Evolutionary conservation across 495 filamentous ascomycete genomes (phyloP).

Genomic region (Zalerion maritima): DNA sequence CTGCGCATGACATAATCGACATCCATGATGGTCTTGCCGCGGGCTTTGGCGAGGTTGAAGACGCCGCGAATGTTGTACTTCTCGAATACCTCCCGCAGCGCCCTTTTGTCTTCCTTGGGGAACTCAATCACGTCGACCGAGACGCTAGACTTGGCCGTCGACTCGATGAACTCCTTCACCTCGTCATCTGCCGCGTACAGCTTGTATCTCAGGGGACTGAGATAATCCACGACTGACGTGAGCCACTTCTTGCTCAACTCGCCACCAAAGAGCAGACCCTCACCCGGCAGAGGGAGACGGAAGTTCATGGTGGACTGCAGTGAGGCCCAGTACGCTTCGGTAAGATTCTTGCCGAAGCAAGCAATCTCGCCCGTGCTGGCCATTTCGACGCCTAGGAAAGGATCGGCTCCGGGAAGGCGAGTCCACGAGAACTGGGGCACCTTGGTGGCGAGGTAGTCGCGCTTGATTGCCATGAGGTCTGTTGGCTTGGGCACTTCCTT

Average conservation of each 20-base stretch:
- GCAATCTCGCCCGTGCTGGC: slow-evolving; percentile 93
- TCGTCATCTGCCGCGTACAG: slow-evolving; percentile 70
- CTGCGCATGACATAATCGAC: slow-evolving; percentile 98
- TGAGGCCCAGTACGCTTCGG: slow-evolving; percentile 95
- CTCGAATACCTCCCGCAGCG: slow-evolving; percentile 87
- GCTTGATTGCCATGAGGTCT: slow-evolving; percentile 77
- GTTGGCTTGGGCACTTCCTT: slow-evolving; percentile 72
- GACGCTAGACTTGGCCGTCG: slow-evolving; percentile 45
- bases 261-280: slow-evolving; percentile 88
- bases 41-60: slow-evolving; percentile 80
- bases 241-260: slow-evolving; percentile 52
- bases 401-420: slow-evolving; percentile 92
- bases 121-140: slow-evolving; percentile 89
- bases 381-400: slow-evolving; percentile 98
- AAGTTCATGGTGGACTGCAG: slow-evolving; percentile 99
- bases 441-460: slow-evolving; percentile 90
- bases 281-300: slow-evolving; percentile 80
- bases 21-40: slow-evolving; percentile 73
- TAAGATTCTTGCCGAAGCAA: slow-evolving; percentile 88
- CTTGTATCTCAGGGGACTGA: slow-evolving; percentile 83
- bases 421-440: slow-evolving; percentile 99
- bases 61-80: slow-evolving; percentile 92
- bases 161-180: slow-evolving; percentile 74
- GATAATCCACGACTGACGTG: slow-evolving; percentile 61
- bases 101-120: slow-evolving; percentile 90